These are phyloP conservation scores for Candida alai DNA, from an alignment of 805 yeast species.

Conservation along the genomic window DNA sequence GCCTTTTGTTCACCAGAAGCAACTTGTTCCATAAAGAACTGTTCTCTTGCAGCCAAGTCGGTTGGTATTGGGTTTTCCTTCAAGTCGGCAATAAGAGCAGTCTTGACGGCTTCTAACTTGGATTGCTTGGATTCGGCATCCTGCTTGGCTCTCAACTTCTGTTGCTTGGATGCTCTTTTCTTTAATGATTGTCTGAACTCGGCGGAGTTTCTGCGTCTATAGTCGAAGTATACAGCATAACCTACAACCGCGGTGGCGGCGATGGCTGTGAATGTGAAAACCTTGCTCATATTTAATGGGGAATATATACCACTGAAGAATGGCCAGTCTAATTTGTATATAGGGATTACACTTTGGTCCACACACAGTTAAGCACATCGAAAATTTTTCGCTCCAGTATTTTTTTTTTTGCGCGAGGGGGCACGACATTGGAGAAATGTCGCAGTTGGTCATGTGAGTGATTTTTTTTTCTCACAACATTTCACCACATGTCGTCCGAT, in stretches of 20 bases:
- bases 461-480: too few species aligned
- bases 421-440: too few species aligned
- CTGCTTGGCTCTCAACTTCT: conserved; percentile 30
- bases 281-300: conserved; percentile 12
- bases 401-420: too few species aligned
- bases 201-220: conserved; percentile 77
- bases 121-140: conserved; percentile 43
- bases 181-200: conserved; percentile 77
- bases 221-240: conserved; percentile 88
- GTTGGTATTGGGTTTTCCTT: conserved; percentile 71
- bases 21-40: conserved; percentile 77
- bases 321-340: too few species aligned
- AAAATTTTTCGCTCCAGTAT: too few species aligned
- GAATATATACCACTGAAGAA: too few species aligned
- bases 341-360: too few species aligned
- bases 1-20: conserved; percentile 82
- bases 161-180: conserved; percentile 58
- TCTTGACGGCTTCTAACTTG: conserved; percentile 57
- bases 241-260: conserved; percentile 58
- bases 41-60: conserved; percentile 65
- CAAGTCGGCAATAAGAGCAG: conserved; percentile 61
- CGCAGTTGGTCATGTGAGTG: too few species aligned
- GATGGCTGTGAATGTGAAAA: conserved; percentile 32
- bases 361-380: too few species aligned
- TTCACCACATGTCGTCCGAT: too few species aligned